Conservation (phyloP, 495 filamentous ascomycete genomes). For the Daldinia caldariorum region DNA sequence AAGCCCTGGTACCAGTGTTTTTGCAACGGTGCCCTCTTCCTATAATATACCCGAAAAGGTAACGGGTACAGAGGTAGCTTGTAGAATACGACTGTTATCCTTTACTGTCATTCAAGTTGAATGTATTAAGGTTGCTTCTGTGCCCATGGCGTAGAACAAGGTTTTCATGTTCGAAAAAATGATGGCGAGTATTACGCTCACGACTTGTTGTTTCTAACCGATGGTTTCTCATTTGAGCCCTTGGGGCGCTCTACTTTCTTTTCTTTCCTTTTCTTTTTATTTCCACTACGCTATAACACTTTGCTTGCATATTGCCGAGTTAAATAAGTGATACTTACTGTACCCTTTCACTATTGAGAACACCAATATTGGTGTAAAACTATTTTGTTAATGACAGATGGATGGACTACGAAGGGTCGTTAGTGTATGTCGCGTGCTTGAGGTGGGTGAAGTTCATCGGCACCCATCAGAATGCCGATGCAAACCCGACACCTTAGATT, state of each 20-base stretch:
- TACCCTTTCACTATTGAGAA: too few relatives aligned
- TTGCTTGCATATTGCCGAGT: too few relatives aligned
- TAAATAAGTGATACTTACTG: too few relatives aligned
- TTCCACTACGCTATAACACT: too few relatives aligned
- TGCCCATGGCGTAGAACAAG: neutral
- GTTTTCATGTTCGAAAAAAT: too few relatives aligned
- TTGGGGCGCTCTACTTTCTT: too few relatives aligned
- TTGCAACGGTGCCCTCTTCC: neutral
- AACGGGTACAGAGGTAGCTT: neutral
- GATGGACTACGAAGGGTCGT: neutral
- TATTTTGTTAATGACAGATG: too few relatives aligned
- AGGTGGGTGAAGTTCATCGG: neutral
- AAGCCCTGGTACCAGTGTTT: neutral
- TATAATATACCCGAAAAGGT: neutral
- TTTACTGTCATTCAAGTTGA: neutral
- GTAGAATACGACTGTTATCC: neutral
- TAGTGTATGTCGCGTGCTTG: neutral
- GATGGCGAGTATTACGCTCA: too few relatives aligned
- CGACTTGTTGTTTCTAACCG: neutral
- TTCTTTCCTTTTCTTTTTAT: too few relatives aligned
- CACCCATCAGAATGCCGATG: neutral
- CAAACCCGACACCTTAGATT: constrained; percentile 17
- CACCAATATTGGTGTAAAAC: too few relatives aligned
- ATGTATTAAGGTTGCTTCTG: neutral
- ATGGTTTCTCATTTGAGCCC: too few relatives aligned